These are phyloP conservation scores for Glycyrrhiza uralensis DNA, from an alignment of 306 rosid species.

Conservation along the genomic window DNA sequence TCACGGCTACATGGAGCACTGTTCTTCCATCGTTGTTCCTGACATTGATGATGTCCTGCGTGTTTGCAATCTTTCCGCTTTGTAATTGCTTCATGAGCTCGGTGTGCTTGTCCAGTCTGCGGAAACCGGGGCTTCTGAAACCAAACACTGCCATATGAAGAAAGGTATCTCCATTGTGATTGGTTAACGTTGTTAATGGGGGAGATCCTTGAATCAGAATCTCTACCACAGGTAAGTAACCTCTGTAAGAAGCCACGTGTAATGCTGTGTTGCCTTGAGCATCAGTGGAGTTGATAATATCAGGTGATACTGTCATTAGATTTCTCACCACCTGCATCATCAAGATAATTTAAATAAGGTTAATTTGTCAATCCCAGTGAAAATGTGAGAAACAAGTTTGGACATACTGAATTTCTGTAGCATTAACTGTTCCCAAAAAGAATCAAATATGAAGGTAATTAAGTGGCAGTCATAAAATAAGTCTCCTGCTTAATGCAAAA, in stretches of 20 bases:
- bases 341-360: conserved; percentile 6
- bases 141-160: conserved; percentile 89
- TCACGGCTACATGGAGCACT: conserved; percentile 73
- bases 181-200: conserved; percentile 41
- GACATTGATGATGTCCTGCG: conserved; percentile 58
- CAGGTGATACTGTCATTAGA: conserved; percentile 46
- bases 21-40: conserved; percentile 85
- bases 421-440: background rate
- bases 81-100: conserved; percentile 59
- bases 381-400: background rate
- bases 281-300: conserved; percentile 59
- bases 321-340: conserved; percentile 74
- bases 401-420: background rate
- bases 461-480: background rate
- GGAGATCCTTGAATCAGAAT: conserved; percentile 57
- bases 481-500: background rate
- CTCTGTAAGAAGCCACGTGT: conserved; percentile 79
- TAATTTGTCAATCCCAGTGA: background rate
- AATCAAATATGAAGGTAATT: background rate
- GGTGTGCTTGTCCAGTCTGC: conserved; percentile 70
- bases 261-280: conserved; percentile 80
- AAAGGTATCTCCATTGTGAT: conserved; percentile 79
- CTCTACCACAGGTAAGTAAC: conserved; percentile 71
- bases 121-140: conserved; percentile 79
- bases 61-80: conserved; percentile 36